These are phyloP conservation scores for Stachybotrys echinatus DNA, from an alignment of 2,329 filamentous ascomycete genomes.

Conservation along the genomic window DNA sequence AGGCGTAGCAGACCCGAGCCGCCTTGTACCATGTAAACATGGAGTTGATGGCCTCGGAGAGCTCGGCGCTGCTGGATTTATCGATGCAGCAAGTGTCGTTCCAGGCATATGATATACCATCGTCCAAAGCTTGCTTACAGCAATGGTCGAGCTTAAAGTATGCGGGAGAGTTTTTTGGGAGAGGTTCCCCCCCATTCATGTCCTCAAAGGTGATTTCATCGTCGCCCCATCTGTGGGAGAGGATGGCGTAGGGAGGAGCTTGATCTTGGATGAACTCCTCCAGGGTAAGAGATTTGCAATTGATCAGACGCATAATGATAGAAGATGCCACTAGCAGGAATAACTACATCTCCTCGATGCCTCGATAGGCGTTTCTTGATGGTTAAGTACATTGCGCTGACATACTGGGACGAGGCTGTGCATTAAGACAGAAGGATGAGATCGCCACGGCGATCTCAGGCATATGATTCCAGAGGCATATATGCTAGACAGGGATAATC, in stretches of 20 bases:
- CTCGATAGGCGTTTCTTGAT: too few species aligned
- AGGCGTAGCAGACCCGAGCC: constrained; percentile 15
- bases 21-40: constrained; percentile 17
- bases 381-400: too few species aligned
- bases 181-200: too few species aligned
- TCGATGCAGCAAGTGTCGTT: constrained; percentile 1
- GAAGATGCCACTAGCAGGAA: too few species aligned
- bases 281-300: neutral
- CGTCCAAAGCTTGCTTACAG: neutral
- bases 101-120: constrained; percentile 4
- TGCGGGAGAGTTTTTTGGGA: constrained; percentile 3
- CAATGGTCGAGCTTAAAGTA: too few species aligned
- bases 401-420: too few species aligned
- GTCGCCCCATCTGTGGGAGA: constrained; percentile 17
- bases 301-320: neutral
- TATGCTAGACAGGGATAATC: too few species aligned
- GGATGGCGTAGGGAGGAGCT: constrained; percentile 12
- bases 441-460: too few species aligned
- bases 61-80: constrained; percentile 12
- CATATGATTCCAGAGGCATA: too few species aligned
- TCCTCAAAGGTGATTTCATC: constrained; percentile 7
- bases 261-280: neutral
- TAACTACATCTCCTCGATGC: too few species aligned
- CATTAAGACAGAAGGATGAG: too few species aligned
- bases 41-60: constrained; percentile 21